Evolutionary conservation across 148 eudicot species (phyloP).

Genomic region (Fallopia convolvulus): DNA sequence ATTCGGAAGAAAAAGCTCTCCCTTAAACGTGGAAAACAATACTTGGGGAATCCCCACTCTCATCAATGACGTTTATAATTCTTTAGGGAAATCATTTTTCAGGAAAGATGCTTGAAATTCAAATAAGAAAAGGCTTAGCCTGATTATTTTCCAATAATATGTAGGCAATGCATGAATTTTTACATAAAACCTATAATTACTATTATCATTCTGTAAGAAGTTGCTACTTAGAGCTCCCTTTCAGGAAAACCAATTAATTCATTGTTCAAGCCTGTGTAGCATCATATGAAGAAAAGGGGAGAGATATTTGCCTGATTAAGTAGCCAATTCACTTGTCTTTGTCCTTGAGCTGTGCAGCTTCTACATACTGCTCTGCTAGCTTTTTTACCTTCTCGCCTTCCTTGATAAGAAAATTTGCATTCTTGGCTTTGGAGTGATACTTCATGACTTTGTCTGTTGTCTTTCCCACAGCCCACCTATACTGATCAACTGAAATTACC

Average conservation of each 20-base stretch:
- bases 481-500: slow-evolving; percentile 75
- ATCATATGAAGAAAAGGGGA: not conserved
- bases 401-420: slow-evolving; percentile 71
- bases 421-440: slow-evolving; percentile 70
- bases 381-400: slow-evolving; percentile 80
- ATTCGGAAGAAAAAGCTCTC: too few species aligned
- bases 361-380: slow-evolving; percentile 87
- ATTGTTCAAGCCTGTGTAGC: not conserved
- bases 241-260: not conserved
- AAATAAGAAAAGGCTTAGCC: not conserved
- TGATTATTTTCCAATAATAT: not conserved
- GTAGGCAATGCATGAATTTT: not conserved
- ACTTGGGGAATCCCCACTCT: too few species aligned
- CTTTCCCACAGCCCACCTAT: slow-evolving; percentile 72
- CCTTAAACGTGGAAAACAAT: too few species aligned
- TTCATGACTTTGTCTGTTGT: slow-evolving; percentile 87
- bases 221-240: not conserved
- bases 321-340: slow-evolving; percentile 10
- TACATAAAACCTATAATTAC: not conserved
- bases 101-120: not conserved
- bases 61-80: not conserved
- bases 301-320: not conserved
- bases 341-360: slow-evolving; percentile 55
- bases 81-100: not conserved
- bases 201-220: not conserved